A percentile compares a stretch with the other conserved stretches of the same genome.
These are phyloP conservation scores for Cercospora janseana DNA, from an alignment of 2,329 filamentous ascomycete species.

Conservation along the genomic window DNA sequence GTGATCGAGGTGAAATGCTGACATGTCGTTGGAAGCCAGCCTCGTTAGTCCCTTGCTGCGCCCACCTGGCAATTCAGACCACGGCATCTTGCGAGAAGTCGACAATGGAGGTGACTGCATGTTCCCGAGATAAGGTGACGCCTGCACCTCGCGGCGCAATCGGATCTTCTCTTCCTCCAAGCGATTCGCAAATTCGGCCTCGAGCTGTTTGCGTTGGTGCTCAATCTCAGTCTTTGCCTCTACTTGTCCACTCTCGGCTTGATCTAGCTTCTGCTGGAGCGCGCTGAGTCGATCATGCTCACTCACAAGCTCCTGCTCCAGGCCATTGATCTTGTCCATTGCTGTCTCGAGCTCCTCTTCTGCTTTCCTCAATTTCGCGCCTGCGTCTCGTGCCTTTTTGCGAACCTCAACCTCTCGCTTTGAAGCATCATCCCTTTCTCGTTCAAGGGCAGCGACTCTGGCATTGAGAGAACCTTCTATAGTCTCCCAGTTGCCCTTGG, in stretches of 20 bases:
- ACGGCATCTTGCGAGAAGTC: constrained; percentile 43
- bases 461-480: constrained; percentile 84
- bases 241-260: constrained; percentile 61
- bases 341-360: constrained; percentile 81
- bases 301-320: constrained; percentile 62
- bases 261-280: constrained; percentile 63
- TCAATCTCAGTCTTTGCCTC: constrained; percentile 57
- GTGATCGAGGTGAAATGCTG: constrained; percentile 25
- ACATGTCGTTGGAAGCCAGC: constrained; percentile 32
- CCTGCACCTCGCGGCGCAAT: constrained; percentile 50
- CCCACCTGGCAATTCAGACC: constrained; percentile 20
- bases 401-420: constrained; percentile 83
- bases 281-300: constrained; percentile 60
- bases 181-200: constrained; percentile 56
- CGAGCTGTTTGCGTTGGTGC: constrained; percentile 59
- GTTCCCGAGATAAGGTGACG: constrained; percentile 35
- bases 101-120: constrained; percentile 39
- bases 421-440: constrained; percentile 82
- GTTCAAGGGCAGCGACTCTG: constrained; percentile 75
- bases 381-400: constrained; percentile 84
- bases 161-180: constrained; percentile 65
- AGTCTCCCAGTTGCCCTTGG: constrained; percentile 95
- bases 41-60: constrained; percentile 32
- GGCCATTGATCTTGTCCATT: constrained; percentile 60
- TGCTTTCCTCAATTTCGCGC: constrained; percentile 62